A percentile compares a stretch with the other conserved stretches of the same genome.
These are phyloP conservation scores for Dictyostelium brefeldianum DNA, from an alignment of 78 protist species.

Conservation along the genomic window DNA sequence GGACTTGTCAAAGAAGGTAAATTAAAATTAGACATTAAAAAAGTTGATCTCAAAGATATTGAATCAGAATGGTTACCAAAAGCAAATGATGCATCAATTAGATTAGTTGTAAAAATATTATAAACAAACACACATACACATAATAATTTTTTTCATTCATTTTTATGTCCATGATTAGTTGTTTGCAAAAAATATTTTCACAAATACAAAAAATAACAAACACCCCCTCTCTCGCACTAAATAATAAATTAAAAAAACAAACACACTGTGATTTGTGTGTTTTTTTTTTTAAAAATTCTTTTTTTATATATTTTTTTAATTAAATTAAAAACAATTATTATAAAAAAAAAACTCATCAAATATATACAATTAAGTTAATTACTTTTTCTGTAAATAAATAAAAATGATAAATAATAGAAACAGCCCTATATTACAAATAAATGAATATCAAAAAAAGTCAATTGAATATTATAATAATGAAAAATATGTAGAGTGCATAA, in stretches of 20 bases:
- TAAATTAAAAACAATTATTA: neutral
- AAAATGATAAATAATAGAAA: neutral
- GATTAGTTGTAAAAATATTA: constrained; percentile 49
- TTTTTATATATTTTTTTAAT: neutral
- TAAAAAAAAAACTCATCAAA: neutral
- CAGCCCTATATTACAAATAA: neutral
- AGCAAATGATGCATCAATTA: neutral
- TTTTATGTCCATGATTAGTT: no score
- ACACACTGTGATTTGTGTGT: neutral
- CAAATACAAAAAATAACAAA: no score
- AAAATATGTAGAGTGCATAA: constrained; percentile 38
- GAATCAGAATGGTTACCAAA: constrained; percentile 31
- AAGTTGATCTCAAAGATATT: constrained; percentile 33
- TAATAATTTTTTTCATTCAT: no score
- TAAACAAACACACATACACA: no score
- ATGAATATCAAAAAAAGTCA: neutral
- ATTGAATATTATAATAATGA: constrained; percentile 15
- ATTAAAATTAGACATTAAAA: neutral
- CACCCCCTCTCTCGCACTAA: no score
- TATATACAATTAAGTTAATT: neutral
- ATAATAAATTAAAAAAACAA: no score
- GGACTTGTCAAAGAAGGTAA: neutral
- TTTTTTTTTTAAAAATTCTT: no score
- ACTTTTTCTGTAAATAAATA: neutral
- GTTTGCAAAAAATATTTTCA: neutral